Percentiles rank a stretch among this genome's conserved stretches.
Conservation (phyloP, 2,329 filamentous ascomycete genomes). For the Cladosporium sp. region DNA sequence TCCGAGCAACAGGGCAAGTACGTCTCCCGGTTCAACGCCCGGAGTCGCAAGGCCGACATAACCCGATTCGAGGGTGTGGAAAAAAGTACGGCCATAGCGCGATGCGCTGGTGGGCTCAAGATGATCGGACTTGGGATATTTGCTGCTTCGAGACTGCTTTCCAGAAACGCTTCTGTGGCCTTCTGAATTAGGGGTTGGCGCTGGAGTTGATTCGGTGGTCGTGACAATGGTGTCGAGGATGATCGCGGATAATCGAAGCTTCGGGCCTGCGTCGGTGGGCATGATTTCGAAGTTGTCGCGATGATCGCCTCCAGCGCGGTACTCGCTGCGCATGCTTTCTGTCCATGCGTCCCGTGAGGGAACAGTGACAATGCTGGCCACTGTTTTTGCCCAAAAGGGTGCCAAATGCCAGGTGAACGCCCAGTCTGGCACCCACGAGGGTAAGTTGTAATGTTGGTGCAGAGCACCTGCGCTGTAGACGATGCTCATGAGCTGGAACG, state of each 20-base stretch:
- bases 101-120: not conserved
- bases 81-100: constrained; percentile 25
- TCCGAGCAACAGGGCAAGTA: constrained; percentile 21
- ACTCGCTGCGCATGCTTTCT: constrained; percentile 20
- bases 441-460: constrained; percentile 24
- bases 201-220: constrained; percentile 17
- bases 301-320: constrained; percentile 22
- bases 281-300: constrained; percentile 23
- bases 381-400: constrained; percentile 23
- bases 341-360: constrained; percentile 21
- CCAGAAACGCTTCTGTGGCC: not conserved
- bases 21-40: constrained; percentile 20
- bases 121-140: not conserved
- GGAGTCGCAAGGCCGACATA: constrained; percentile 22
- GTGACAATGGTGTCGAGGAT: constrained; percentile 21
- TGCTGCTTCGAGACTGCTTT: too few relatives aligned
- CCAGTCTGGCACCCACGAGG: constrained; percentile 32
- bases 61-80: constrained; percentile 19
- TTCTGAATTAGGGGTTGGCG: not conserved
- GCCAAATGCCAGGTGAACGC: constrained; percentile 25
- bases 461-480: constrained; percentile 26
- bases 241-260: constrained; percentile 22
- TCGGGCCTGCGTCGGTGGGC: constrained; percentile 9
- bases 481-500: constrained; percentile 26
- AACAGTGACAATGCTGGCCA: constrained; percentile 18